Evolutionary conservation across 1,139 yeast species (phyloP).

Genomic region (Debaryomyces psychrophilus): DNA sequence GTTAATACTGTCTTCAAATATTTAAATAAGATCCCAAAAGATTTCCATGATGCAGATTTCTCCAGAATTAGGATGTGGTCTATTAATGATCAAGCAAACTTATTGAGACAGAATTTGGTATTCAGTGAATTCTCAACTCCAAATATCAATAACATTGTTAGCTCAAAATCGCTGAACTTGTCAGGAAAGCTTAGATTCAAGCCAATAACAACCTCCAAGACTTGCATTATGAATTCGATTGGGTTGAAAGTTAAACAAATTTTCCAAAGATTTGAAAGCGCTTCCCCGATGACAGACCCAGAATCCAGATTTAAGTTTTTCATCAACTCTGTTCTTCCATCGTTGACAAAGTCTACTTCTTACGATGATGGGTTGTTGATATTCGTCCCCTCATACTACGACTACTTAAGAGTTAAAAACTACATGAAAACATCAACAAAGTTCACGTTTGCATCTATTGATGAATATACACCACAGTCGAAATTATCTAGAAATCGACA

Average conservation of each 20-base stretch:
- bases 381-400: slow-evolving; percentile 85
- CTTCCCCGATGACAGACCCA: slow-evolving; percentile 66
- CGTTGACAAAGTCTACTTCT: slow-evolving; percentile 57
- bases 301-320: slow-evolving; percentile 81
- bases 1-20: slow-evolving; percentile 70
- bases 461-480: slow-evolving; percentile 79
- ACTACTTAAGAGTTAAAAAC: slow-evolving; percentile 77
- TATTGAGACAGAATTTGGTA: slow-evolving; percentile 75
- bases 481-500: slow-evolving; percentile 74
- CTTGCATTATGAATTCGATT: slow-evolving; percentile 53
- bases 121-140: slow-evolving; percentile 81
- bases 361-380: slow-evolving; percentile 76
- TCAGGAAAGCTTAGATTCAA: slow-evolving; percentile 68
- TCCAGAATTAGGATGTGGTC: slow-evolving; percentile 92
- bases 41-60: slow-evolving; percentile 85
- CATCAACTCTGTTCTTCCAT: slow-evolving; percentile 71
- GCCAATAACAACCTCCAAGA: slow-evolving; percentile 35
- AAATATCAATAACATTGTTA: slow-evolving; percentile 67
- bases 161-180: slow-evolving; percentile 61
- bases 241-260: slow-evolving; percentile 69
- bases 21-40: slow-evolving; percentile 73
- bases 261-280: slow-evolving; percentile 67
- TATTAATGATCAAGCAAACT: slow-evolving; percentile 78
- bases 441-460: slow-evolving; percentile 64
- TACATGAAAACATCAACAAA: slow-evolving; percentile 68